Percentiles rank a stretch among this genome's conserved stretches.
phyloP scores from a whole-genome alignment of 1,139 yeast species.

The Taiozyma sp. region DNA sequence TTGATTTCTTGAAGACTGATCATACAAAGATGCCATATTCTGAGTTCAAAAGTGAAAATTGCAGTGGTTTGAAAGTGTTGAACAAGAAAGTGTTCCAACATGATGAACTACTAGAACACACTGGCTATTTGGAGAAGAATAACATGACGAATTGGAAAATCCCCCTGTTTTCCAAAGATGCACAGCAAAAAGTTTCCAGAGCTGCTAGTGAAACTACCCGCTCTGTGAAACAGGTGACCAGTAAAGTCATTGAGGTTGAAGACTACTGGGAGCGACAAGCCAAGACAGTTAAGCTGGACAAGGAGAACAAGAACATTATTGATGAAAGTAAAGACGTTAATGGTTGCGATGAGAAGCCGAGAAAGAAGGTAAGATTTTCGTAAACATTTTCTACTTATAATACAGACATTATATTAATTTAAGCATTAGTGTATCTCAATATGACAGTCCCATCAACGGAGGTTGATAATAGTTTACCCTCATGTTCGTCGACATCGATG shows the following conservation, averaged over 20 bases:
- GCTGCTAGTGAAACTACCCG: neutral
- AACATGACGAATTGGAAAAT: slow-evolving; percentile 34
- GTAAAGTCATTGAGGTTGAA: neutral
- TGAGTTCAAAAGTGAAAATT: slow-evolving; percentile 9
- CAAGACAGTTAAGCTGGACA: neutral
- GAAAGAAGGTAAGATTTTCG: slow-evolving; percentile 22
- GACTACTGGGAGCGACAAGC: neutral
- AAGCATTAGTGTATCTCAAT: slow-evolving; percentile 27
- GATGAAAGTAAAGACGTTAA: neutral
- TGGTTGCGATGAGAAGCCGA: slow-evolving; percentile 16
- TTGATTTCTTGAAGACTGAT: slow-evolving; percentile 34
- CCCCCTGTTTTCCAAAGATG: slow-evolving; percentile 32
- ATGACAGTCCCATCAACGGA: slow-evolving; percentile 48
- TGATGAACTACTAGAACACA: slow-evolving; percentile 18
- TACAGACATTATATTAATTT: neutral
- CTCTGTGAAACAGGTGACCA: neutral
- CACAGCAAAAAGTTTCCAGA: slow-evolving; percentile 7
- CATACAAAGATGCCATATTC: slow-evolving; percentile 3
- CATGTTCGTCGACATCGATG: slow-evolving; percentile 49
- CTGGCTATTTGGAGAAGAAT: slow-evolving; percentile 8
- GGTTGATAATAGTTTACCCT: slow-evolving; percentile 37
- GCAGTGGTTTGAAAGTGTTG: neutral
- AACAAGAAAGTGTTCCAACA: slow-evolving; percentile 12
- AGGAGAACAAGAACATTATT: neutral
- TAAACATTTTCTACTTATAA: neutral